Base-by-base conservation (phyloP, 2,329 filamentous ascomycete genomes). In the Colletotrichum sp. region DNA sequence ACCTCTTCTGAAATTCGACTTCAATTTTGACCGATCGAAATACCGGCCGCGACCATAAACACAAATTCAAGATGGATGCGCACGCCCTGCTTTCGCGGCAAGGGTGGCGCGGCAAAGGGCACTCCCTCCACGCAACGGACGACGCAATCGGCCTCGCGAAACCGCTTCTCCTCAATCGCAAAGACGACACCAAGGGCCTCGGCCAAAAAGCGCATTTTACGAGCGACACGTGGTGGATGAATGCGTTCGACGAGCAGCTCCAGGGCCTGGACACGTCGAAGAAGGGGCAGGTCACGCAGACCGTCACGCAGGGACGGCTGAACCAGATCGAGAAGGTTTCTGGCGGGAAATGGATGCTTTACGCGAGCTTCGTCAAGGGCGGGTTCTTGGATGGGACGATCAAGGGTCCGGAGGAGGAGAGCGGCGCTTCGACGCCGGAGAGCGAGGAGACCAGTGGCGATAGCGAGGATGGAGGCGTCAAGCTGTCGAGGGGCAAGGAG, bases 201-300 rank as follows among this genome's bases (percentile, higher is more conserved):
- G 96, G 96, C 71, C 93, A 94, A 82, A 95, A 95, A 83, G 88
- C 89, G 74, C 90, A 92, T 77, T 89, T 89, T 77, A 91, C 90
- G 26, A 91, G 89, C 79, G 96, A 98, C 82, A 96, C 98, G 83
- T 99, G 97, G 97, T 99, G 97, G 97, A 90, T 98, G 85, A 94
- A 95, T 74, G 97, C 97, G 13, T 98, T 98, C 79, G 96, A 99
- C 85, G 93, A 96, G 83, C 96, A 96, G 72, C 87, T 98, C 78
- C 94, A 97, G 84, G 94, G 93, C 6, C 89, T 98, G 69, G 94
- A 94, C 82, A 92, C 90, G 2, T 88, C 89, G 28, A 88, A 88
- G 78, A 85, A 90, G 78, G 89, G 92, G 69, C 86, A 87, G 79
- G 86, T 92, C 72, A 85, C 90, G 79, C 86, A 93, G 87, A 90